A percentile compares a stretch with the other conserved stretches of the same genome.
These are phyloP conservation scores for Periconia digitata DNA, from an alignment of 2,329 filamentous ascomycete species.

Conservation along the genomic window DNA sequence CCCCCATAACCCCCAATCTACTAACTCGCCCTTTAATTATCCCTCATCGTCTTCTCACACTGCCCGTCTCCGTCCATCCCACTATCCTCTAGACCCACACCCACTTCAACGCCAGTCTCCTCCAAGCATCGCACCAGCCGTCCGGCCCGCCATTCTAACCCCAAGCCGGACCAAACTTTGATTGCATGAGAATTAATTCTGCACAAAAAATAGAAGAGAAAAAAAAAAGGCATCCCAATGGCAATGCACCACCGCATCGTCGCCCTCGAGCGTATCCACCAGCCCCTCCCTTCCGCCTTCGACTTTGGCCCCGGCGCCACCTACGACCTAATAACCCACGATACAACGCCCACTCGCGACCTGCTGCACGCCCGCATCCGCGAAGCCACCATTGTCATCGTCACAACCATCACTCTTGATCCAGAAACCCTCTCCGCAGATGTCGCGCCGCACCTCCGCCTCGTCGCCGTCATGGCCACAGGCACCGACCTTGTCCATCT, in stretches of 20 bases:
- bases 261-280: slow-evolving; percentile 47
- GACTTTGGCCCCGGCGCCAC: slow-evolving; percentile 39
- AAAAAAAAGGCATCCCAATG: background rate
- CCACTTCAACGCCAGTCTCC: too few relatives aligned
- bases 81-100: background rate
- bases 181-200: too few relatives aligned
- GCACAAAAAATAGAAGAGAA: background rate
- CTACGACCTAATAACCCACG: slow-evolving; percentile 45
- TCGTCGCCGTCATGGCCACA: slow-evolving; percentile 50
- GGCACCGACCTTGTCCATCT: slow-evolving; percentile 53
- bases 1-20: background rate
- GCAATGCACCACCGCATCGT: slow-evolving; percentile 49
- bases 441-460: slow-evolving; percentile 46
- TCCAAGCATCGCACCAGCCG: background rate
- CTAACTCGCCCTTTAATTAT: background rate
- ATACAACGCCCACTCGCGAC: slow-evolving; percentile 27
- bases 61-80: background rate
- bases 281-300: slow-evolving; percentile 45
- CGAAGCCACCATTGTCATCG: slow-evolving; percentile 51
- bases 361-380: slow-evolving; percentile 45
- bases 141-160: background rate
- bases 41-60: background rate
- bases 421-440: slow-evolving; percentile 41
- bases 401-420: slow-evolving; percentile 46
- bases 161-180: too few relatives aligned